phyloP scores from a whole-genome alignment of 2,329 filamentous ascomycete genomes.

The Pseudocercospora ulei region DNA sequence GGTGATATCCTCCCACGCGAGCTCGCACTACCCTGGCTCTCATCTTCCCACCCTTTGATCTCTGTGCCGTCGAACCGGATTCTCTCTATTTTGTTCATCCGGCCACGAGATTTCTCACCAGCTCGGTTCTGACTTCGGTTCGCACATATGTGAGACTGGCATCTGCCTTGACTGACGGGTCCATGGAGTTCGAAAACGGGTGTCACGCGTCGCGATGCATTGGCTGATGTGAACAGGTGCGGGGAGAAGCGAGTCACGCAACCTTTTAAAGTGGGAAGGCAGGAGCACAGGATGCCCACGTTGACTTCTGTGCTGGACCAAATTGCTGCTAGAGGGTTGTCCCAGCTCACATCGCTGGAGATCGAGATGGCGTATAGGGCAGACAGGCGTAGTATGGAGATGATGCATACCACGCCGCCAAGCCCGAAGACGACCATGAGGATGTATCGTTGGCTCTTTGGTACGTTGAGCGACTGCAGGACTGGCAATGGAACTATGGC shows the following conservation, averaged over 20 bases:
- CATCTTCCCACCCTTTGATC: slow-evolving; percentile 12
- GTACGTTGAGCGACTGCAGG: slow-evolving; percentile 28
- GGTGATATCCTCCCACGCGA: slow-evolving; percentile 6
- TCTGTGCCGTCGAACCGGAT: slow-evolving; percentile 10
- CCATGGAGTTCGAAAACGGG: slow-evolving; percentile 15
- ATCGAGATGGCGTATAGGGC: slow-evolving; percentile 26
- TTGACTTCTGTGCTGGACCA: slow-evolving; percentile 28
- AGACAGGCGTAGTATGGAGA: slow-evolving; percentile 27
- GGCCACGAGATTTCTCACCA: slow-evolving; percentile 2
- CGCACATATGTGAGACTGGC: slow-evolving; percentile 14
- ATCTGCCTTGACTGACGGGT: slow-evolving; percentile 8
- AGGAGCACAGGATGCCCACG: slow-evolving; percentile 28
- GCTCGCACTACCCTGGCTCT: slow-evolving; percentile 8
- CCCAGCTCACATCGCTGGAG: slow-evolving; percentile 26
- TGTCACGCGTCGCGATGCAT: slow-evolving; percentile 5
- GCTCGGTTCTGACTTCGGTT: slow-evolving; percentile 12
- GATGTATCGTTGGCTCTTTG: slow-evolving; percentile 26
- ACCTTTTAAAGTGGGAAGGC: slow-evolving; percentile 27
- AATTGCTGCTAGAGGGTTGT: slow-evolving; percentile 26
- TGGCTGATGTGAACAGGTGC: slow-evolving; percentile 20
- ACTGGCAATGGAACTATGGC: slow-evolving; percentile 32
- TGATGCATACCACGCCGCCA: slow-evolving; percentile 28
- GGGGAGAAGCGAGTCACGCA: slow-evolving; percentile 28
- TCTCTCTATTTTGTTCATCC: slow-evolving; percentile 1
- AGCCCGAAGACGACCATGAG: slow-evolving; percentile 33